Conservation (phyloP, 1,284 basidiomycete species). For the Anthracocystis walkeri region DNA sequence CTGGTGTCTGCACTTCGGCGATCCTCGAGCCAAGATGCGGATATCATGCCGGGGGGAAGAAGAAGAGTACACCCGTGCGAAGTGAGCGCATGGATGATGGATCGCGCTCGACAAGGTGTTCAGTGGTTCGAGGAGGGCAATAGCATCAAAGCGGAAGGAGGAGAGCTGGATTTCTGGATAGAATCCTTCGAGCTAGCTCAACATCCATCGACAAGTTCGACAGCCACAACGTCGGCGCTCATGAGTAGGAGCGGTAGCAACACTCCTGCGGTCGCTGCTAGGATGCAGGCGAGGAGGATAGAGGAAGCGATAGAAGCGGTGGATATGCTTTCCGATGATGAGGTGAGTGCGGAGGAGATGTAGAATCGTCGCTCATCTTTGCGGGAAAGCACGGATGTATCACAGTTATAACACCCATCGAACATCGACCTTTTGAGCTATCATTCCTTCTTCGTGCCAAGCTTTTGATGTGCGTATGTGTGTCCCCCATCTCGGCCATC, state of each 20-base stretch:
- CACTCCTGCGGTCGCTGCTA: background rate
- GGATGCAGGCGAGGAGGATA: background rate
- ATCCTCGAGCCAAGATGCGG: background rate
- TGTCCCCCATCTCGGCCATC: too few relatives aligned
- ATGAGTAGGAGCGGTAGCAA: slow-evolving; percentile 30
- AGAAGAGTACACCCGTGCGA: slow-evolving; percentile 38
- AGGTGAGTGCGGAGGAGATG: slow-evolving; percentile 9
- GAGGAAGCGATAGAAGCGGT: slow-evolving; percentile 25
- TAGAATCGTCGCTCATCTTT: background rate
- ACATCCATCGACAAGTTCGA: slow-evolving; percentile 1
- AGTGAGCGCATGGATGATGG: slow-evolving; percentile 46
- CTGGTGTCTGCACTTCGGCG: slow-evolving; percentile 19
- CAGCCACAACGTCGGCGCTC: slow-evolving; percentile 12
- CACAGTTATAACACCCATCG: background rate
- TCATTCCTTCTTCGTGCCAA: too few relatives aligned
- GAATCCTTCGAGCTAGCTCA: slow-evolving; percentile 19
- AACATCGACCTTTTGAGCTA: too few relatives aligned
- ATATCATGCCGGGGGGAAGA: background rate
- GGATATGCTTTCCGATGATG: slow-evolving; percentile 26
- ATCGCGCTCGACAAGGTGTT: slow-evolving; percentile 10
- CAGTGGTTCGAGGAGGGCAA: slow-evolving; percentile 26
- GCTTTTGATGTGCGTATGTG: too few relatives aligned
- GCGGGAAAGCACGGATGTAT: too few relatives aligned
- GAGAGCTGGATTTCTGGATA: slow-evolving; percentile 14
- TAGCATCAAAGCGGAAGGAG: background rate